These are phyloP conservation scores for Globisporangium sylvaticum DNA, from an alignment of 352 stramenopile species.

Conservation along the genomic window DNA sequence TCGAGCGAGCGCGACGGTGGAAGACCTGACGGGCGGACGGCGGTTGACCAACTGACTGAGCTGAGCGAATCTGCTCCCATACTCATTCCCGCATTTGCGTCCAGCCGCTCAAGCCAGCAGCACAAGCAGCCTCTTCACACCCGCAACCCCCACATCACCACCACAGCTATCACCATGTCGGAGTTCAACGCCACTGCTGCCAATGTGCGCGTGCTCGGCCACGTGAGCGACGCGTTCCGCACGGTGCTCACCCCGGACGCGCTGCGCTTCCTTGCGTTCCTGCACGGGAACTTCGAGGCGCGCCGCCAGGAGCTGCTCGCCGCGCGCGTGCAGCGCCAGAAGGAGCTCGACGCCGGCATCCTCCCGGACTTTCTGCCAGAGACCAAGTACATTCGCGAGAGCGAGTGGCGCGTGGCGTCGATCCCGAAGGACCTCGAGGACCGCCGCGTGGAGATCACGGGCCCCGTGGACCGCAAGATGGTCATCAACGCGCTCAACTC, in stretches of 20 bases:
- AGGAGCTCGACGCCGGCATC: constrained; percentile 84
- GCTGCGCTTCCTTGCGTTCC: constrained; percentile 89
- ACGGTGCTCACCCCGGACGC: constrained; percentile 89
- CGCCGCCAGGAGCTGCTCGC: constrained; percentile 43
- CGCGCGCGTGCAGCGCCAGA: constrained; percentile 50
- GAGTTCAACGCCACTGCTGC: constrained; percentile 42
- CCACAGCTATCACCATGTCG: constrained; percentile 26
- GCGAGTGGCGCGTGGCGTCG: constrained; percentile 66
- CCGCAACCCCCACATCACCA: no score
- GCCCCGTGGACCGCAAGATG: constrained; percentile 95
- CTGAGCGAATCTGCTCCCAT: background rate
- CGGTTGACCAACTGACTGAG: background rate
- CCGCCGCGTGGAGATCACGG: constrained; percentile 95
- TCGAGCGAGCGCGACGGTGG: background rate
- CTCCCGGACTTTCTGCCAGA: constrained; percentile 86
- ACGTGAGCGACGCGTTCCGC: constrained; percentile 68
- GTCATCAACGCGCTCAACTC: constrained; percentile 96
- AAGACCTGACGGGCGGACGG: background rate
- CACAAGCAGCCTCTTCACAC: background rate
- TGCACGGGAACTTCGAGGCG: constrained; percentile 87
- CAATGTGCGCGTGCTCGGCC: constrained; percentile 84
- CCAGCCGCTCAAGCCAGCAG: constrained; percentile 2
- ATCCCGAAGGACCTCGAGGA: constrained; percentile 88
- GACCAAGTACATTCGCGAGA: constrained; percentile 82
- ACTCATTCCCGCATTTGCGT: constrained; percentile 16